These are phyloP conservation scores for Apostasia shenzhenica DNA, from an alignment of 106 monocot species.

Conservation along the genomic window DNA sequence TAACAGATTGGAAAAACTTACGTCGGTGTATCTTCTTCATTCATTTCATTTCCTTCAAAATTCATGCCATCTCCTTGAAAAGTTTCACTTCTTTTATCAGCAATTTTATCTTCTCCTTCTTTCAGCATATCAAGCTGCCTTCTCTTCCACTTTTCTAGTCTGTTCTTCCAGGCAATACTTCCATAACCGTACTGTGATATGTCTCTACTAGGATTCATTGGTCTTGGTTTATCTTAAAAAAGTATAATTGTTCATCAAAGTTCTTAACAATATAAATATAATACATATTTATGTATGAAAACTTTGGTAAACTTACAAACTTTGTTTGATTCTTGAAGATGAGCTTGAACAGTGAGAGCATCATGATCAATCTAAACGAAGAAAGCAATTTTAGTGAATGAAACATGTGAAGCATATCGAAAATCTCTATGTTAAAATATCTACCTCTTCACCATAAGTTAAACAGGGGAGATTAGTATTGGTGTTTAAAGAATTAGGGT, in stretches of 20 bases:
- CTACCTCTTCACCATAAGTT: constrained; percentile 21
- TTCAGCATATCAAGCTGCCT: constrained; percentile 13
- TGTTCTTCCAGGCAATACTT: constrained; percentile 29
- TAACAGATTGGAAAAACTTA: neutral
- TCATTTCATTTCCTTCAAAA: neutral
- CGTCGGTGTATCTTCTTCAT: neutral
- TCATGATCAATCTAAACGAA: constrained; percentile 9
- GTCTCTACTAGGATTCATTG: constrained; percentile 14
- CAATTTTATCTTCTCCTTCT: neutral
- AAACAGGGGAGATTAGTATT: constrained; percentile 4
- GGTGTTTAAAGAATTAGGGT: neutral
- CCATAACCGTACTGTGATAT: constrained; percentile 31
- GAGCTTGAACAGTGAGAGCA: neutral
- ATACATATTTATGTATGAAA: neutral
- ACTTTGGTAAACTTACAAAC: neutral
- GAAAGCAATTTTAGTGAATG: neutral
- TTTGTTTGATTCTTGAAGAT: neutral
- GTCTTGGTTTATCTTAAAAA: constrained; percentile 12
- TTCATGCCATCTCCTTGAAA: constrained; percentile 4
- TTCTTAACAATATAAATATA: neutral
- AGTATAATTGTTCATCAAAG: neutral
- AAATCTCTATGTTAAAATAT: neutral
- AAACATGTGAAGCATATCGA: neutral
- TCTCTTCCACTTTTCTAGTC: constrained; percentile 12
- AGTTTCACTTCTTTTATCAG: neutral